Evolutionary conservation across 345 rosid species (phyloP), one percentile per base, ranked within the genome.

Genomic region (Eucalyptus cloeziana): DNA sequence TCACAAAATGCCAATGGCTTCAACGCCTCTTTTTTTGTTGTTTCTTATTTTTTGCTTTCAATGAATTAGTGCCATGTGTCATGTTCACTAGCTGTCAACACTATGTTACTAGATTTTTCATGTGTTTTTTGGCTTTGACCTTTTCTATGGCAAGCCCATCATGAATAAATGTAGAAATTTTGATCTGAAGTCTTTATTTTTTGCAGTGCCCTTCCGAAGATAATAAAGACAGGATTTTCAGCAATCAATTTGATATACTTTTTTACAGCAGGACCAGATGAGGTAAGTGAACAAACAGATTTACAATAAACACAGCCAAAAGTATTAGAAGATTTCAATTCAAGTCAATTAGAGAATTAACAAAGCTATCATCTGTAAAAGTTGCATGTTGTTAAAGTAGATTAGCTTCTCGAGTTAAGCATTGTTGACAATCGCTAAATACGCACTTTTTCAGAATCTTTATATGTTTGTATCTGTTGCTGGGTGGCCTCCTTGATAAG

Each of bases 181-280:
- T 33, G 43, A 40, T 80, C 62, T 67, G 69, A 86, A 88, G 69
- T 47, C 86, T 37, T 86, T 88, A 69, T 88, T 91, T 87, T 88
- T 86, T 92, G 87, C 95, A 98, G 99, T 93, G 97, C 95, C 88
- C 99, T 98, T 94, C 91, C 99, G 8, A 97, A 97, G 95, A 98
- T 97, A 86, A 97, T 97, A 92, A 98, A 98, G 96, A 98, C 96
- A 88, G 99, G 99, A 67, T 98, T 98, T 91, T 93, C 98, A 30
- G 97, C 98, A 13, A 98, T 98, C 89, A 98, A 97, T 93, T 98
- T 98, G 91, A 98, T 97, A 90, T 98, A 98, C 91, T 98, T 98
- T 91, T 98, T 98, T 94, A 98, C 99, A 21, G 99, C 97, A 43
- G 99, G 99, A 54, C 96, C 97, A 90, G 99, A 95, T 91, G 99